Base-by-base conservation (phyloP, 2,329 filamentous ascomycete species). In the Cladosporium sphaerospermum region DNA sequence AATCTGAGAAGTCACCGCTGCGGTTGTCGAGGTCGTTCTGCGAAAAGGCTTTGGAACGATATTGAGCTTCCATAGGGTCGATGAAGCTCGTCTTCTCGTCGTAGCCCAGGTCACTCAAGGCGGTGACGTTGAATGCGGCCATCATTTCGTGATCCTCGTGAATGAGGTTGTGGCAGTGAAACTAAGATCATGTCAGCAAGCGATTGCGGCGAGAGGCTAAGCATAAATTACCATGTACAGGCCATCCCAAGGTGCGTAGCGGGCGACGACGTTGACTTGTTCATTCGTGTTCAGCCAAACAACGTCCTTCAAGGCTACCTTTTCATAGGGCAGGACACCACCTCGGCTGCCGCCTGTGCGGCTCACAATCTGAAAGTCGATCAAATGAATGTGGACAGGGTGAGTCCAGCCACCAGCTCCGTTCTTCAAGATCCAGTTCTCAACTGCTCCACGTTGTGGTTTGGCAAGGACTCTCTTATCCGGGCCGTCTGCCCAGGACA, bases 321-420 rank as follows among this genome's bases (percentile, higher is more conserved):
- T 66, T 64, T 83, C 80, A 57, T 83, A 82, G 0, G 76, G 71
- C 56, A 71, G 59, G 3, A 81, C 41, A 11, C 59, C 61, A 2
- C 36, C 36, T 14, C 36, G 36, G 36, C 36, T 39, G n/a, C 36
- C 36, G n/a, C 76, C 75, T 0, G 62, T 72, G 13, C 80, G 76
- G 4, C 67, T 70, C n/a, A 81, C 59, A 34, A 83, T 70, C 52
- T 77, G 74, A 65, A 83, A 79, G 61, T 83, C 79, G 43, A 83
- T 42, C 18, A 82, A 80, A 56, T 72, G 69, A 10, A 48, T 48
- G 37, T 48, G 10, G 13, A 49, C 34, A n/a, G 36, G 44, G 31
- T 78, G 67, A 60, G 74, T 69, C 75, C 75, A 79, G n/a, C 54
- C 50, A 74, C 68, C 65, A 78, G 73, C 6, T 73, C 70, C 7